Evolutionary conservation across 2,329 filamentous ascomycete genomes (phyloP).

Genomic region (Huntiella savannae): DNA sequence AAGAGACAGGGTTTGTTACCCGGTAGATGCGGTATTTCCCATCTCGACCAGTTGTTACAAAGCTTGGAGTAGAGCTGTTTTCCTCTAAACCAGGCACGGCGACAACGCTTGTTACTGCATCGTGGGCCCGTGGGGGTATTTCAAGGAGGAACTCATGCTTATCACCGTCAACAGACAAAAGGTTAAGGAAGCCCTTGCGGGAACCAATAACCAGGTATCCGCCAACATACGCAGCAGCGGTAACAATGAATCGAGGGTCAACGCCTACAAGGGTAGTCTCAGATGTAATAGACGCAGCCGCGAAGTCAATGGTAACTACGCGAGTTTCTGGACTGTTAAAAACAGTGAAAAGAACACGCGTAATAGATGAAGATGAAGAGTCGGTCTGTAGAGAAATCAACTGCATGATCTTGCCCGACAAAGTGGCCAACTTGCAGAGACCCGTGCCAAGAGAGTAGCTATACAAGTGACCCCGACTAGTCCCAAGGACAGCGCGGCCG

Average conservation of each 20-base stretch:
- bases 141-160: slow-evolving; percentile 6
- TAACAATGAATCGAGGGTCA: slow-evolving; percentile 30
- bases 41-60: slow-evolving; percentile 60
- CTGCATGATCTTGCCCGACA: slow-evolving; percentile 31
- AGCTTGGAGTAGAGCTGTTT: slow-evolving; percentile 19
- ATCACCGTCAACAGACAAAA: slow-evolving; percentile 15
- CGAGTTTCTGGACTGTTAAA: slow-evolving; percentile 26
- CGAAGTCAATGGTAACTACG: slow-evolving; percentile 22
- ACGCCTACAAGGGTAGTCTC: slow-evolving; percentile 20
- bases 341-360: slow-evolving; percentile 26
- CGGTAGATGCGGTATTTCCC: slow-evolving; percentile 52
- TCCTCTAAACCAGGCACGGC: slow-evolving; percentile 20
- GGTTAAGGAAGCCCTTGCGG: slow-evolving; percentile 29
- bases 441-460: slow-evolving; percentile 20
- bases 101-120: slow-evolving; percentile 52
- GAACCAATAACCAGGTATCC: slow-evolving; percentile 34
- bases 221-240: slow-evolving; percentile 25
- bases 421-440: slow-evolving; percentile 20
- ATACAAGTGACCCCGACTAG: slow-evolving; percentile 29
- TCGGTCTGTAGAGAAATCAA: slow-evolving; percentile 21
- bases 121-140: slow-evolving; percentile 14
- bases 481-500: slow-evolving; percentile 28
- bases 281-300: slow-evolving; percentile 16
- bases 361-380: slow-evolving; percentile 13
- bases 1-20: slow-evolving; percentile 15